phyloP scores from a whole-genome alignment of 1,284 basidiomycete genomes.

The Apiotrichum akiyoshidainum region DNA sequence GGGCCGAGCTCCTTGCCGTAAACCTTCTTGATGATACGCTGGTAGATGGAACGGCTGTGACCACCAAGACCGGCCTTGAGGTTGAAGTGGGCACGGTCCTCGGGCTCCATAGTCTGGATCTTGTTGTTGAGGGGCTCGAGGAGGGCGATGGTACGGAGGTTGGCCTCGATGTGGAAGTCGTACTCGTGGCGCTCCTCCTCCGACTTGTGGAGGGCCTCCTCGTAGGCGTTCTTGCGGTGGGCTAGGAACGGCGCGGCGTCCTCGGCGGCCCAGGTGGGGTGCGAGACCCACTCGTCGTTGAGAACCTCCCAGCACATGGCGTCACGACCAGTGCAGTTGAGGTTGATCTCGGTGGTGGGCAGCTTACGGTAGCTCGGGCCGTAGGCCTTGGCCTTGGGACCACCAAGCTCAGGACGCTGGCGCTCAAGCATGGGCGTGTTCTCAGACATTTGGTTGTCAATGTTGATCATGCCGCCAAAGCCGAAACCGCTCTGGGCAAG shows the following conservation, averaged over 20 bases:
- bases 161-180: slow-evolving; percentile 92
- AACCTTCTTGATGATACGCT: slow-evolving; percentile 90
- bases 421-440: slow-evolving; percentile 61
- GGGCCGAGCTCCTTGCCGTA: slow-evolving; percentile 75
- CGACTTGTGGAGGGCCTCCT: slow-evolving; percentile 91
- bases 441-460: slow-evolving; percentile 54
- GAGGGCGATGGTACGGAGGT: slow-evolving; percentile 84
- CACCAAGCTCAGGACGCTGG: slow-evolving; percentile 56
- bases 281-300: slow-evolving; percentile 94
- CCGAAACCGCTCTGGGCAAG: slow-evolving; percentile 55
- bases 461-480: slow-evolving; percentile 50
- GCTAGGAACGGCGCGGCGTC: slow-evolving; percentile 91
- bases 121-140: slow-evolving; percentile 85
- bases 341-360: slow-evolving; percentile 77
- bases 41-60: slow-evolving; percentile 81
- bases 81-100: slow-evolving; percentile 79
- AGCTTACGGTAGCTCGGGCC: slow-evolving; percentile 92
- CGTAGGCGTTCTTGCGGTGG: slow-evolving; percentile 96
- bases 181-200: slow-evolving; percentile 99
- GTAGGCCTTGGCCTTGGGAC: slow-evolving; percentile 50
- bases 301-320: slow-evolving; percentile 94
- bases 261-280: slow-evolving; percentile 94
- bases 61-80: slow-evolving; percentile 88
- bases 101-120: slow-evolving; percentile 83
- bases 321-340: slow-evolving; percentile 92